Conservation (phyloP, 805 yeast species). For the Sugiyamaella mastotermitis region DNA sequence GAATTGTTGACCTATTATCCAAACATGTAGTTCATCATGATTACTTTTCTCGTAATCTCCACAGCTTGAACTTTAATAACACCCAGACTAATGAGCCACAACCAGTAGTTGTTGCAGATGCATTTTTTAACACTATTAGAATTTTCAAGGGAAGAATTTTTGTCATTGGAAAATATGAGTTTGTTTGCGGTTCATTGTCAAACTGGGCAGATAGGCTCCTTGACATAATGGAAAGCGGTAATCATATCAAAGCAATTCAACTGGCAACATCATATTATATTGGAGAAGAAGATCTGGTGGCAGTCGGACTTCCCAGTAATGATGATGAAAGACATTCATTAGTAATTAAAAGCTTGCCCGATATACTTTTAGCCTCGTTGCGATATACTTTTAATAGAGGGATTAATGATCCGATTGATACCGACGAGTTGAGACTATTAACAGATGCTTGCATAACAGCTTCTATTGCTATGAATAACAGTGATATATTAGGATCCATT, state of each 20-base stretch:
- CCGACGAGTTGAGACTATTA: slow-evolving; percentile 26
- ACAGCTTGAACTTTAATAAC: slow-evolving; percentile 15
- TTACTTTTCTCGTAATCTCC: slow-evolving; percentile 24
- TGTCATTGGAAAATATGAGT: slow-evolving; percentile 46
- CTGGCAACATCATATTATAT: slow-evolving; percentile 48
- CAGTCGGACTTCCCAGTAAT: slow-evolving; percentile 53
- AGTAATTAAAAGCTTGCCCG: slow-evolving; percentile 49
- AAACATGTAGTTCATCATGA: slow-evolving; percentile 35
- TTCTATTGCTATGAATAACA: slow-evolving; percentile 33
- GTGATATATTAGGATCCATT: slow-evolving; percentile 33
- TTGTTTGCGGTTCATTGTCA: slow-evolving; percentile 51
- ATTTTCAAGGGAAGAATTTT: slow-evolving; percentile 44
- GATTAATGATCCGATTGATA: slow-evolving; percentile 23
- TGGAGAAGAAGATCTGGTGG: slow-evolving; percentile 44
- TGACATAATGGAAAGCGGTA: slow-evolving; percentile 40
- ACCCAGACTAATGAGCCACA: slow-evolving; percentile 18
- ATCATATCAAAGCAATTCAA: slow-evolving; percentile 51
- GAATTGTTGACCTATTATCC: slow-evolving; percentile 34
- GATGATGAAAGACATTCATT: slow-evolving; percentile 39
- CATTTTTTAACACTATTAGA: slow-evolving; percentile 32
- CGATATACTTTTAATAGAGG: slow-evolving; percentile 35
- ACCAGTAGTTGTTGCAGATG: slow-evolving; percentile 29
- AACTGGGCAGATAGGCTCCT: slow-evolving; percentile 67
- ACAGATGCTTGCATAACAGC: slow-evolving; percentile 38
- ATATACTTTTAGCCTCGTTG: slow-evolving; percentile 51